Base-by-base conservation (phyloP, 2,329 filamentous ascomycete species). In the Arthrobotrys iridis region DNA sequence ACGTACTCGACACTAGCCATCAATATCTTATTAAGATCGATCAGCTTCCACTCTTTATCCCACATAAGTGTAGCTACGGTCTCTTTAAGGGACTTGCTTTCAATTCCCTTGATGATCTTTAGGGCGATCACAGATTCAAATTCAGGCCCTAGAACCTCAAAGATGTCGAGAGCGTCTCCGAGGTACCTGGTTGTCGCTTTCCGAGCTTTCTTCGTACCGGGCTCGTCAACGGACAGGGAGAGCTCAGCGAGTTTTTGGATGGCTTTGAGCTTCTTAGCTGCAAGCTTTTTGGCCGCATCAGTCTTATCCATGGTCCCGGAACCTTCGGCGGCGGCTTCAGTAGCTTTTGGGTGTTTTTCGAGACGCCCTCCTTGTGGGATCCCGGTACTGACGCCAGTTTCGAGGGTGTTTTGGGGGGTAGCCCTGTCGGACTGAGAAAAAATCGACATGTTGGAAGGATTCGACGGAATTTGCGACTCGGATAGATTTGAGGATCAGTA, bases 171-270 rank as follows among this genome's bases (percentile, higher is more conserved):
- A 11, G 55, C 55, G 6, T 30, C n/a, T 10, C 24, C 22, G 2
- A 59, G 11, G n/a, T 59, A 59, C 20, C 30, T 6, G 15, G 15
- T 22, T 1, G 15, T 37, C 46, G 46, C 28, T 28, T 52, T 52
- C 33, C 28, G 46, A 15, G 50, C 50, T 13, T n/a, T 37, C 10
- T 37, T 55, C 11, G 50, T n/a, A n/a, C 50, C 50, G n/a, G 30
- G 50, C 2, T 3, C 22, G 22, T 55, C 28, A 8, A 5, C 8
- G 1, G 20, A 2, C 8, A 55, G 7, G 18, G 30, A 35, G 4
- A 52, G n/a, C n/a, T 52, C 50, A 15, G 50, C 30, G 4, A 55
- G 50, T 35, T 22, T n/a, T 22, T 55, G 50, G 28, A 55, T n/a
- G 7, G 50, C 50, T n/a, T 2, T 2, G 11, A 22, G 30, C n/a